Base-by-base conservation (phyloP, 139 green algal genomes). In the Chlamydomonas applanata region DNA sequence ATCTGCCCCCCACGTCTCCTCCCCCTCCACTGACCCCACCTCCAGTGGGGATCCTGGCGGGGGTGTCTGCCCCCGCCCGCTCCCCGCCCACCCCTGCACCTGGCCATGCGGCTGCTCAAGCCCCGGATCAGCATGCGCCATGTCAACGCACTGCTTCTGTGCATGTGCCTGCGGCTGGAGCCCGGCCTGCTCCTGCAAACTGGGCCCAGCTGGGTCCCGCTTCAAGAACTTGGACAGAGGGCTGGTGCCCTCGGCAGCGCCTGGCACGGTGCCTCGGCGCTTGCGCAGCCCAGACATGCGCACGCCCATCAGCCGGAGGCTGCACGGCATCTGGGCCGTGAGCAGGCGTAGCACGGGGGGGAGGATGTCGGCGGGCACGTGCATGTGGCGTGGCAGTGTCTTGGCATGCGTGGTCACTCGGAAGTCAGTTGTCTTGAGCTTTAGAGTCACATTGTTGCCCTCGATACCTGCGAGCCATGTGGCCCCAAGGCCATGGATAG, bases 281-380 rank as follows among this genome's bases (percentile, higher is more conserved):
- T 82, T 84, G 0, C 83, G 52, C 74, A 97, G 93, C 69, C 75
- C 80, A 27, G 78, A 86, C 69, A 94, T 85, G 30, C 92, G 79
- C 56, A 97, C 70, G 0, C 91, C 91, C 82, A 97, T 94, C 2
- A 98, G 84, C 32, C 93, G 85, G 13, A 97, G 46, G 64, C 86
- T 81, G 24, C 93, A 65, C 0, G 89, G 92, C 66, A 93, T 40
- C 83, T 97, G 90, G 1, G 75, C 79, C 1, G 67, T 75, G 72
- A 98, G 82, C 71, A 98, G 78, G 30, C 79, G 74, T 44, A 91
- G 78, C 13, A 86, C 86, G 20, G 65, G 71, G 0, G 74, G 68
- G 53, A 85, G 67, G 59, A 98, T 90, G 36, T 92, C 86, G 1
- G 85, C 75, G 0, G 74, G 65, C 0, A 62, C 79, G 63, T 71